Evolutionary conservation across 495 filamentous ascomycete genomes (phyloP), one percentile per base, ranked within the genome.

Genomic region (Daldinia caldariorum): DNA sequence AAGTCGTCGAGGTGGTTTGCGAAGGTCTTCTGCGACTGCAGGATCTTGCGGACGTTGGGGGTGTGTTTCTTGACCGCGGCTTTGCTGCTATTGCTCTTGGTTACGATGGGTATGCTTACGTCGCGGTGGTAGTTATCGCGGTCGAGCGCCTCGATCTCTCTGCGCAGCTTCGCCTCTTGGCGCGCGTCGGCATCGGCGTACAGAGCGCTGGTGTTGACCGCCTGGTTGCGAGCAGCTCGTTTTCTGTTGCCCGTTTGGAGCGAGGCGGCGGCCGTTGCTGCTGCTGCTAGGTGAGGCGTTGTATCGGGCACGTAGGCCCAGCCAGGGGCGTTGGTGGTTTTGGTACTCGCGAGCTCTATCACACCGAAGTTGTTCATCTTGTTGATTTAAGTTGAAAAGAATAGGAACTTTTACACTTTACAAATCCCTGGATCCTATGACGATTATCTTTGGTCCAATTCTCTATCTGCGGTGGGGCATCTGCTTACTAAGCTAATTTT

Each of bases 11-110:
- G 86, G 74, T 97, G 91, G 79, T 97, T 96, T 43, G 89, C 86
- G 72, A 97, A 97, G 0, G 92, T 94, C 82, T 97, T 97, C 78
- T 96, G 91, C 2, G 90, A 94, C 71, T 89, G 88, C n/a, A 97
- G 83, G 70, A 97, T 95, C 74, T 91, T 91, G 70, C 92, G 91
- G n/a, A 95, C 92, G 74, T 90, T 91, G 3, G 90, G 83, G 16
- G 93, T 93, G 61, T 86, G 84, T 78, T 94, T 93, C 60, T 77
- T 81, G 47, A 22, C 61, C 14, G 18, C 41, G 0, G 13, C 10
- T 18, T 65, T 72, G 26, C 39, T 67, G 12, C 38, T 35, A 5
- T 2, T 66, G 31, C 69, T 59, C 9, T 67, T 76, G 13, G 72
- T 78, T 0, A 92, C 87, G 16, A 94, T 80, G 0, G 88, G 80